Conservation (phyloP, 495 filamentous ascomycete species). For the Podospora pseudopauciseta region DNA sequence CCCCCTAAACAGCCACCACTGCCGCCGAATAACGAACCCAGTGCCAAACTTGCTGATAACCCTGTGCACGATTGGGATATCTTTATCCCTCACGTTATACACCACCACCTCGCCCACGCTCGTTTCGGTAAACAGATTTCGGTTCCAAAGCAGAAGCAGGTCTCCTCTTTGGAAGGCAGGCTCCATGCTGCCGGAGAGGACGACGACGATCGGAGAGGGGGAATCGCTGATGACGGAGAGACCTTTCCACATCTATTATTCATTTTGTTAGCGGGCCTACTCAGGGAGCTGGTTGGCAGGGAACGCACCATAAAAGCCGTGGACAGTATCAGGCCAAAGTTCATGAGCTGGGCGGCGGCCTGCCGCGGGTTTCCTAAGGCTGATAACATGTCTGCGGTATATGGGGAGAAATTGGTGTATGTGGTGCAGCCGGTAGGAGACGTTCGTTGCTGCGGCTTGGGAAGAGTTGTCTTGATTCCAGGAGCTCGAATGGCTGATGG, state of each 20-base stretch:
- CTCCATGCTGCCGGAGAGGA: slow-evolving; percentile 93
- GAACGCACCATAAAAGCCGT: slow-evolving; percentile 79
- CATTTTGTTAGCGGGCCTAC: slow-evolving; percentile 1
- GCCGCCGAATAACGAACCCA: slow-evolving; percentile 39
- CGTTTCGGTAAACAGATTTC: slow-evolving; percentile 63
- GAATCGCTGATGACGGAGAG: slow-evolving; percentile 82
- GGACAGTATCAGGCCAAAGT: slow-evolving; percentile 90
- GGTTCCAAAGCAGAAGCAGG: slow-evolving; percentile 90
- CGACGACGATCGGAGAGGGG: slow-evolving; percentile 91
- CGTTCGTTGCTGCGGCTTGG: slow-evolving; percentile 10
- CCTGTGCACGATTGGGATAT: slow-evolving; percentile 92
- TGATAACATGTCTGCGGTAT: slow-evolving; percentile 60
- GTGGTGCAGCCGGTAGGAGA: neutral
- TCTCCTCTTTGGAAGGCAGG: slow-evolving; percentile 96
- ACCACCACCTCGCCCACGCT: slow-evolving; percentile 88
- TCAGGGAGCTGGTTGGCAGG: neutral
- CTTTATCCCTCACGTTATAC: slow-evolving; percentile 87
- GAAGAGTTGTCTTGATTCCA: neutral
- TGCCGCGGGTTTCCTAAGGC: slow-evolving; percentile 73
- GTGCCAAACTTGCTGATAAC: slow-evolving; percentile 70
- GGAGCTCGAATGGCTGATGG: neutral
- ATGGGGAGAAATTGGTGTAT: neutral
- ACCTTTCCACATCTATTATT: slow-evolving; percentile 78
- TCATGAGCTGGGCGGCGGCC: slow-evolving; percentile 82
- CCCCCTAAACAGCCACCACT: neutral